Evolutionary conservation across 441 rosid species (phyloP), one percentile per base, ranked within the genome.

Genomic region (Metrosideros polymorpha): DNA sequence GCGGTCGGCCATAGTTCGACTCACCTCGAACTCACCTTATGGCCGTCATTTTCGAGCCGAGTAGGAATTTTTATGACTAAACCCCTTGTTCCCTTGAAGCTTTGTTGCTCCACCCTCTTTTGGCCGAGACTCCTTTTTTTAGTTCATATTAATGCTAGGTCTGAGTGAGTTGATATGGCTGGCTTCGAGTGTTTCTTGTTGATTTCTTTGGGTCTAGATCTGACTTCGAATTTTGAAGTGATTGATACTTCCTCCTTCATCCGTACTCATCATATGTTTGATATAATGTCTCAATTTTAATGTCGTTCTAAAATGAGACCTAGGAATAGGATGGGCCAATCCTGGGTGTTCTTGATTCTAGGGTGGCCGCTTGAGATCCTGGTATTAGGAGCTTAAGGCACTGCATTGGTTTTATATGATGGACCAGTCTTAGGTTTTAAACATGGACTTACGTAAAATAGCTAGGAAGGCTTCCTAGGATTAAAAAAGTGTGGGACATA

Each of bases 61-160:
- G 25, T 53, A 19, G 2, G 55, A 53, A 0, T 53, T 53, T 53
- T 53, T 19, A 25, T 2, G 25, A 19, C 10, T 53, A 0, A 52
- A 18, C 24, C 54, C 54, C 9, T 4, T 0, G 54, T 18, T 52
- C 55, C 18, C 24, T 52, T 52, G 0, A 52, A 3, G 9, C 25
- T 27, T 53, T 4, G 27, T 54, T 54, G 27, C 56, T 54, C 56
- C 56, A 27, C 56, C 24, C 4, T 54, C 56, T 54, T 54, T 0
- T 22, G 27, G 27, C 56, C 12, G 0, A 54, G 59, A 55, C n/a
- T 52, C 5, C 5, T 52, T 6, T 52, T 6, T 18, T 6, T 7
- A 7, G 55, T 19, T 52, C 9, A 18, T 24, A 2, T 13, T 27
- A 13, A 9, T 9, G 59, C n/a, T 55, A 14, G 15, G 59, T 55